Evolutionary conservation across 176 grass and related monocot species (phyloP), one percentile per base, ranked within the genome.

Genomic region (Luzula sylvatica): DNA sequence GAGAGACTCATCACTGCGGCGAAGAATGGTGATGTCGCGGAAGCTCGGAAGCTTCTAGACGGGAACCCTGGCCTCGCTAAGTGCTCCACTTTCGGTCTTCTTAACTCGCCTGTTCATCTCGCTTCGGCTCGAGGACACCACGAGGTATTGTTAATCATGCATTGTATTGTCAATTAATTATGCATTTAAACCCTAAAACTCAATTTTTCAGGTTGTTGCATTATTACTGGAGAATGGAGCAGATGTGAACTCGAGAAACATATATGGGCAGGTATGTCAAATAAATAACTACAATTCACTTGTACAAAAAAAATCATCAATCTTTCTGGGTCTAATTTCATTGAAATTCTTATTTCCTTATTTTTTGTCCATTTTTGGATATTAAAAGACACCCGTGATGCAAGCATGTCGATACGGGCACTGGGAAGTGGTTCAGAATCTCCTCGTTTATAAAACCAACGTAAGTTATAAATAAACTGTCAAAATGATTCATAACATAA

Each of bases 71-170:
- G 75, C 14, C 78, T 98, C 2, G 85, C 70, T 0, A 71, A 72
- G n/a, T 87, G 70, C 71, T 56, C 59, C 45, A 82, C 74, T 55
- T 90, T 98, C 72, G 81, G 74, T 52, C 69, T 55, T 54, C 77
- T 98, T 63, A 83, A 59, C 68, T 90, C 92, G 48, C 81, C 92
- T 24, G 72, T 98, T 29, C 92, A 98, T 53, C 64, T 86, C n/a
- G 81, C 92, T 55, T 82, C 85, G 1, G 51, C 81, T 16, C 64
- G 56, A 41, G 86, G 92, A 20, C 81, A 83, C 55, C 72, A 76
- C 51, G 85, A 98, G 81, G 92, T 88, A 72, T 59, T 3, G 11
- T 35, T 17, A 51, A 8, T 23, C 30, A 50, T 57, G 16, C 46
- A 35, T 25, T 55, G 20, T 35, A 15, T 52, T 0, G 2, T 35